These are phyloP conservation scores for Diplodia mutila DNA, from an alignment of 2,329 filamentous ascomycete genomes.

Conservation along the genomic window DNA sequence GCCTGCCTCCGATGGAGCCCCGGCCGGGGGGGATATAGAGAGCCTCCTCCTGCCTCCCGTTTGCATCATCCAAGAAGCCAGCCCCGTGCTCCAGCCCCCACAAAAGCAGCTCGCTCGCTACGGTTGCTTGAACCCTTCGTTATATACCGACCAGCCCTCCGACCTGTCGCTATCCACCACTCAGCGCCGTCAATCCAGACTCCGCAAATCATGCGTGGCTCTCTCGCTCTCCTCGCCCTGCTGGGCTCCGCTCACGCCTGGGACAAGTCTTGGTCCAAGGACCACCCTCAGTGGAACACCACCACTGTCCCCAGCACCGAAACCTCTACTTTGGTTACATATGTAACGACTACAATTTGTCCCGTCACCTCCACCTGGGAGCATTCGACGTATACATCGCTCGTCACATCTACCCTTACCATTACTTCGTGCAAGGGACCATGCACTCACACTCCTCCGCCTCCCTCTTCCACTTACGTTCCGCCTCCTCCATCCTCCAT, in stretches of 20 bases:
- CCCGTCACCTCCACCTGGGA: conserved; percentile 28
- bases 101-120: conserved; percentile 42
- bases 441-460: conserved; percentile 15
- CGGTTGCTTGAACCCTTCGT: conserved; percentile 40
- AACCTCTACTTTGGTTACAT: conserved; percentile 20
- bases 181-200: conserved; percentile 27
- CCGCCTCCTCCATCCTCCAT: neutral
- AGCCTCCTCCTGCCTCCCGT: conserved; percentile 12
- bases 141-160: conserved; percentile 29
- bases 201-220: conserved; percentile 35
- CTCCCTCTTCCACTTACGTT: neutral
- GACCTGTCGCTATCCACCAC: conserved; percentile 21
- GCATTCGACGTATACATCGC: conserved; percentile 23
- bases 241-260: conserved; percentile 36
- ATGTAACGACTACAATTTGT: conserved; percentile 24
- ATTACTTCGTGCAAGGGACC: conserved; percentile 25
- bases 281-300: neutral
- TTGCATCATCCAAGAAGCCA: conserved; percentile 4
- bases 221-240: conserved; percentile 38
- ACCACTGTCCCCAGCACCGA: neutral
- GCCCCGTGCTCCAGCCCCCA: conserved; percentile 8
- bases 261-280: neutral
- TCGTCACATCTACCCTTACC: conserved; percentile 27
- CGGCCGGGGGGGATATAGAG: neutral
- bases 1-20: conserved; percentile 13